Conservation (phyloP, 1,139 yeast species). For the Suhomyces ambrosiae region DNA sequence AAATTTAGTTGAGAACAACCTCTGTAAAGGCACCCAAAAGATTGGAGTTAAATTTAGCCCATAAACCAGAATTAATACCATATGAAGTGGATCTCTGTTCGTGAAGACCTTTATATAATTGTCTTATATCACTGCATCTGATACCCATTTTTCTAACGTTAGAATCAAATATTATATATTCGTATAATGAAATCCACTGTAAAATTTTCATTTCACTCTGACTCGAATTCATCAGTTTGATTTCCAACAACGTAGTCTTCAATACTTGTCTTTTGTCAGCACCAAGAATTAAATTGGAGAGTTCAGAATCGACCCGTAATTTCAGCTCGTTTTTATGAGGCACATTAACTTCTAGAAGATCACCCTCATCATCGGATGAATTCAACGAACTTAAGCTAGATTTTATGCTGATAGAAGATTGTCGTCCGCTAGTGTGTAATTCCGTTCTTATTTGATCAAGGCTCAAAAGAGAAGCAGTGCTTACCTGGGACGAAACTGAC, state of each 20-base stretch:
- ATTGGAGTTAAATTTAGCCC: constrained; percentile 8
- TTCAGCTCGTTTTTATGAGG: not conserved
- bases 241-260: constrained; percentile 12
- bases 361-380: constrained; percentile 29
- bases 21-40: constrained; percentile 7
- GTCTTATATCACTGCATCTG: constrained; percentile 22
- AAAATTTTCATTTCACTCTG: constrained; percentile 28
- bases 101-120: constrained; percentile 20
- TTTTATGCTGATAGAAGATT: constrained; percentile 1
- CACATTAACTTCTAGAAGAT: constrained; percentile 5
- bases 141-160: constrained; percentile 21
- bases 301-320: constrained; percentile 3
- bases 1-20: constrained; percentile 6
- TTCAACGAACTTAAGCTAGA: constrained; percentile 19
- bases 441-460: constrained; percentile 28
- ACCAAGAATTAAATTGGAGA: constrained; percentile 8
- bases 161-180: constrained; percentile 23
- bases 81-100: constrained; percentile 4
- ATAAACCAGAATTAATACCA: constrained; percentile 4
- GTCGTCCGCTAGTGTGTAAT: constrained; percentile 6
- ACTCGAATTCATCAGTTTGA: constrained; percentile 7
- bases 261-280: constrained; percentile 14
- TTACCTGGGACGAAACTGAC: constrained; percentile 18
- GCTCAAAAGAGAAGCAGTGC: constrained; percentile 35
- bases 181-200: constrained; percentile 34